Evolutionary conservation across 139 green algal species (phyloP).

Genomic region (Nannochloris sp.): DNA sequence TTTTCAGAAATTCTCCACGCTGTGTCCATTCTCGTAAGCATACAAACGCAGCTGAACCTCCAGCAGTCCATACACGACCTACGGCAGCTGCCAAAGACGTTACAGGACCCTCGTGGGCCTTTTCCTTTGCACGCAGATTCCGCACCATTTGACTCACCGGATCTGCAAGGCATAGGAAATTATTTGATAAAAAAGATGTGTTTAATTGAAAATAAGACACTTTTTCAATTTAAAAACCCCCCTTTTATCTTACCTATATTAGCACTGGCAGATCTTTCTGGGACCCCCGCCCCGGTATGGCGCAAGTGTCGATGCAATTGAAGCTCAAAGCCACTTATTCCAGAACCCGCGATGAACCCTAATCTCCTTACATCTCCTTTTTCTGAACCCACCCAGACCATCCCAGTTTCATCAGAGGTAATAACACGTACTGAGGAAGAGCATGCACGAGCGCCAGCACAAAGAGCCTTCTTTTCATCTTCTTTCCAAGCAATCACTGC

Average conservation of each 20-base stretch:
- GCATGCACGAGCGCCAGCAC: not conserved
- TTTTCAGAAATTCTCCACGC: not conserved
- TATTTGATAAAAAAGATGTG: not conserved
- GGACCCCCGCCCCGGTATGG: not conserved
- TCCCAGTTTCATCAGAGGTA: slow-evolving; percentile 17
- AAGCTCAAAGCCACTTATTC: not conserved
- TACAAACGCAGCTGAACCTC: slow-evolving; percentile 12
- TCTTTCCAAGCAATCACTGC: slow-evolving; percentile 22
- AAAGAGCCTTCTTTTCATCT: not conserved
- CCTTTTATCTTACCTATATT: slow-evolving; percentile 4
- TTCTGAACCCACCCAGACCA: slow-evolving; percentile 25
- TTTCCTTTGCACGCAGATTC: not conserved
- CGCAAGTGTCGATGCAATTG: not conserved
- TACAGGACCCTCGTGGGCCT: slow-evolving; percentile 32
- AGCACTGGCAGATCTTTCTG: not conserved
- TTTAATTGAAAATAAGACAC: too few species aligned
- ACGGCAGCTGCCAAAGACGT: slow-evolving; percentile 11
- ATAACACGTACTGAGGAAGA: slow-evolving; percentile 3
- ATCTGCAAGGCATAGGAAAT: not conserved
- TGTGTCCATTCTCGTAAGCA: slow-evolving; percentile 32
- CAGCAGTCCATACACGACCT: slow-evolving; percentile 31
- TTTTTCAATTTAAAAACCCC: not conserved
- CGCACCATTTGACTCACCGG: not conserved
- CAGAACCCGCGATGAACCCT: not conserved
- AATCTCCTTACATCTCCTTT: slow-evolving; percentile 7